Conservation (phyloP, 305 asterid genomes). For the Fraxinus xanthoxyloides region DNA sequence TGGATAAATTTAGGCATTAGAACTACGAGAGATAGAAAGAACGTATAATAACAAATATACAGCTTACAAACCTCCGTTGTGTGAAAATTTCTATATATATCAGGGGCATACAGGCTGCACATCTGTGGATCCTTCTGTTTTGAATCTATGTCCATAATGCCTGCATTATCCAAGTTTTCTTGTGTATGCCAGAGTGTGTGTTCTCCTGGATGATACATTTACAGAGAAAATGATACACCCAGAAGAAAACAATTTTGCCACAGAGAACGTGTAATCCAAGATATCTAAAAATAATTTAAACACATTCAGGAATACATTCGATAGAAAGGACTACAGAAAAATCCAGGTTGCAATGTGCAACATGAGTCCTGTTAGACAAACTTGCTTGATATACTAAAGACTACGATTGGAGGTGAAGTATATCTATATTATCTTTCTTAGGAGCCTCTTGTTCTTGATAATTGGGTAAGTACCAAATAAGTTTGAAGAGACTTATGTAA, state of each 20-base stretch:
- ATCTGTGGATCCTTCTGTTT: slow-evolving; percentile 73
- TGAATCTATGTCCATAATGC: slow-evolving; percentile 60
- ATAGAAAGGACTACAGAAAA: background rate
- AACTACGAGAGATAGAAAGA: background rate
- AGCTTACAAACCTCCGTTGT: slow-evolving; percentile 62
- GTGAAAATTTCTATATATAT: slow-evolving; percentile 55
- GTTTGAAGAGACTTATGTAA: background rate
- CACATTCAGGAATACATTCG: slow-evolving; percentile 9
- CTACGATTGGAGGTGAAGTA: background rate
- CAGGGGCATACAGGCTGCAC: slow-evolving; percentile 85
- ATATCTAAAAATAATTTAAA: slow-evolving; percentile 15
- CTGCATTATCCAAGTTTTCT: slow-evolving; percentile 42
- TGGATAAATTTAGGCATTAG: background rate
- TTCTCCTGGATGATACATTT: slow-evolving; percentile 46
- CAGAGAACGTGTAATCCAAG: slow-evolving; percentile 9
- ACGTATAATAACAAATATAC: slow-evolving; percentile 10
- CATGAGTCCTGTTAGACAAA: background rate
- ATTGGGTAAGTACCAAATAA: background rate
- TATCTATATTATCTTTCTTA: background rate
- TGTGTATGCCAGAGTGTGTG: slow-evolving; percentile 25
- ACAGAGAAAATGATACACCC: slow-evolving; percentile 23
- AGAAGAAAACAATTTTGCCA: slow-evolving; percentile 15
- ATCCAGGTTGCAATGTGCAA: slow-evolving; percentile 8
- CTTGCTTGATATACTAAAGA: background rate
- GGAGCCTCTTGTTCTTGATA: background rate